These are phyloP conservation scores for Saturnispora mendoncae DNA, from an alignment of 805 yeast genomes.

Conservation along the genomic window DNA sequence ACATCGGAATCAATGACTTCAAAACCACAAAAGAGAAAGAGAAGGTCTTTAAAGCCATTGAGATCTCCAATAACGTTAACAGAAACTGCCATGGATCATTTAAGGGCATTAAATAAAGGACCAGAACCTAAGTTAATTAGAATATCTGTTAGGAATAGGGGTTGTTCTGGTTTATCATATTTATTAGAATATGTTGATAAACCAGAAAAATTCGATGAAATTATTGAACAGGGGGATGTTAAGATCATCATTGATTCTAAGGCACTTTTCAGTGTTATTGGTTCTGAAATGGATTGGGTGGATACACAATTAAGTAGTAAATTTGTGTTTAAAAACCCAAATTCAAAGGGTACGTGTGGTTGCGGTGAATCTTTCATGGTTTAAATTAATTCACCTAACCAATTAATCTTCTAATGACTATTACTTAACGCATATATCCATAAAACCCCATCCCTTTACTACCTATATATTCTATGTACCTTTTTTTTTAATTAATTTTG, in stretches of 20 bases:
- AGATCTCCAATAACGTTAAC: slow-evolving; percentile 83
- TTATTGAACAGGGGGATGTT: slow-evolving; percentile 88
- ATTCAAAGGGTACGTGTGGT: slow-evolving; percentile 96
- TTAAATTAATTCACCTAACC: slow-evolving; percentile 24
- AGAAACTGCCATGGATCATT: slow-evolving; percentile 65
- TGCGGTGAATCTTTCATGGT: slow-evolving; percentile 99
- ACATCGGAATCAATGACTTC: slow-evolving; percentile 8
- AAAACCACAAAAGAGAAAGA: slow-evolving; percentile 19
- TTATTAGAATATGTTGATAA: slow-evolving; percentile 80
- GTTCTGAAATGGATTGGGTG: slow-evolving; percentile 97
- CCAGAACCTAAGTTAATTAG: slow-evolving; percentile 87
- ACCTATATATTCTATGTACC: no score
- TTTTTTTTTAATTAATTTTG: background rate
- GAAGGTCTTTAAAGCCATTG: slow-evolving; percentile 74
- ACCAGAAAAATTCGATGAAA: slow-evolving; percentile 94
- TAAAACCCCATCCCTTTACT: background rate
- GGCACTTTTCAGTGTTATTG: slow-evolving; percentile 90
- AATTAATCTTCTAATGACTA: background rate
- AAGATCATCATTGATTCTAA: slow-evolving; percentile 90
- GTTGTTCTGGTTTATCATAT: slow-evolving; percentile 93
- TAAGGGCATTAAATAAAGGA: slow-evolving; percentile 55
- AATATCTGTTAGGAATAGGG: slow-evolving; percentile 91
- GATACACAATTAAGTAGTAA: slow-evolving; percentile 86
- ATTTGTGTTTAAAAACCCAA: slow-evolving; percentile 91
- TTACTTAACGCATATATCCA: background rate